A percentile compares a stretch with the other conserved stretches of the same genome.
Evolutionary conservation across 2,329 filamentous ascomycete genomes (phyloP).

Genomic region (Aspergillus caelatus): DNA sequence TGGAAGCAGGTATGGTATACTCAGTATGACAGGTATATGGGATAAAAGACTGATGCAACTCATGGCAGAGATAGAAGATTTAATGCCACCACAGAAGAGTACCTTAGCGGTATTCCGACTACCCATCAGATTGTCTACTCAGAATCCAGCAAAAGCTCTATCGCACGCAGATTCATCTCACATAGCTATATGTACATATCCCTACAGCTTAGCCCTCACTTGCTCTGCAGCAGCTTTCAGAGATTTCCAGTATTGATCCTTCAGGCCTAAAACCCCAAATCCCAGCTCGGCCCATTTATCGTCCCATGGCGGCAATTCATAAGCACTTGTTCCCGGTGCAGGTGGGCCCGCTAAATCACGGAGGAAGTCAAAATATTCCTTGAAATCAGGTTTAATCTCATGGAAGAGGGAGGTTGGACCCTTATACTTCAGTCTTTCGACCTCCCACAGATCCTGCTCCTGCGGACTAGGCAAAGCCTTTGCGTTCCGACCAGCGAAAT

Average conservation of each 20-base stretch:
- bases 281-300: constrained; percentile 34
- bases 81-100: no score
- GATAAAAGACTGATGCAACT: no score
- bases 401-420: constrained; percentile 25
- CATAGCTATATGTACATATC: neutral
- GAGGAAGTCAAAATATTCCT: constrained; percentile 44
- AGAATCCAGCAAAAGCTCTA: neutral
- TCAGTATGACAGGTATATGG: no score
- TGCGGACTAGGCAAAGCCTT: constrained; percentile 20
- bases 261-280: constrained; percentile 23
- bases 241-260: constrained; percentile 24
- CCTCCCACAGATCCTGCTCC: constrained; percentile 33
- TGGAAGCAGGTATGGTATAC: no score
- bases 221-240: neutral
- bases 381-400: constrained; percentile 37
- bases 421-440: constrained; percentile 23
- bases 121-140: neutral
- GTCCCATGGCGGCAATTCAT: constrained; percentile 42
- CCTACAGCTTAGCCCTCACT: neutral
- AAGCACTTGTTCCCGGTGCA: constrained; percentile 36
- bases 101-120: neutral
- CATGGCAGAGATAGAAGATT: no score
- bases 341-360: constrained; percentile 44
- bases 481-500: constrained; percentile 28
- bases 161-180: neutral